Evolutionary conservation across 305 asterid species (phyloP), one percentile per base, ranked within the genome.

Genomic region (Fraxinus ornus): DNA sequence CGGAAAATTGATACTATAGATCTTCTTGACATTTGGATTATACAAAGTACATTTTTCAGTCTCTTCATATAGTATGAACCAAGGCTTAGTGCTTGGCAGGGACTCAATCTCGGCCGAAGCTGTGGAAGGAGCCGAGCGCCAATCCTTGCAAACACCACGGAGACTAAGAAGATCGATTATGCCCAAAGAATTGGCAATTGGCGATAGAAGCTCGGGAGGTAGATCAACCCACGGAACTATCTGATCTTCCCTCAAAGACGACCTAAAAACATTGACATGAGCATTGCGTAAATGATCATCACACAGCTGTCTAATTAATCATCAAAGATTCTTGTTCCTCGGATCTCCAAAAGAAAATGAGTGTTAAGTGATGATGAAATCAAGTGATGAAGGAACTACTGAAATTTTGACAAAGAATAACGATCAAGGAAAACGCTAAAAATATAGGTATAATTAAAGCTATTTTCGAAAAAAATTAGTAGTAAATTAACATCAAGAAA

Each of bases 61-160:
- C 2, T 71, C 76, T 0, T 49, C 49, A 4, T 78, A 78, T 22
- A 75, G 83, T 10, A 83, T 36, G n/a, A 83, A 75, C 79, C 26
- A 83, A 17, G 79, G 76, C 19, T 73, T 41, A 2, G 71, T 19
- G 24, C 10, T 19, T 0, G 24, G 30, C 10, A 70, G 35, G 0
- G 82, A 83, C 82, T 85, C 88, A 47, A 39, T 47, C 0, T n/a
- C 8, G 0, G 88, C 84, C 1, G 82, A 49, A 57, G 85, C 86
- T 47, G 82, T 30, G 30, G 81, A 47, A 4, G 87, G 26, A 74
- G 90, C 85, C 47, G 22, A 24, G n/a, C 82, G 86, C 88, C 86
- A 87, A 28, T 52, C 79, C 52, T 81, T 85, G 37, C 88, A 87
- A 2, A 82, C 84, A 24, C 83, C 88, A 3, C 86, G 90, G 62